Evolutionary conservation across 2,329 filamentous ascomycete species (phyloP), one percentile per base, ranked within the genome.

Genomic region (Curvularia spicifera): DNA sequence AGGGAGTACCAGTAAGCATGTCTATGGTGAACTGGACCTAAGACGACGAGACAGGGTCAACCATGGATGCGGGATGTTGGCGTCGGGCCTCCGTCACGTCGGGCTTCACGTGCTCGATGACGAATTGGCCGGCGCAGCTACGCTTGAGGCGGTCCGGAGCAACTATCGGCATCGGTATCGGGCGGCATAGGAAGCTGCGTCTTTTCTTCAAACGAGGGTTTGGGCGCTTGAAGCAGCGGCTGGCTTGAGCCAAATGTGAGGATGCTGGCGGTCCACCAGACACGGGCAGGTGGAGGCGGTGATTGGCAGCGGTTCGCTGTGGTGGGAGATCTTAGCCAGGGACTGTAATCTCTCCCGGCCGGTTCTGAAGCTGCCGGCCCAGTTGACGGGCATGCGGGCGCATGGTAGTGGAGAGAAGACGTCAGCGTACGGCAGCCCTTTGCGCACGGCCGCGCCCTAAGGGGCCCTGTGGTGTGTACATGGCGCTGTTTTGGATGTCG

Each of bases 371-470:
- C 54, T 49, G 64, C 54, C 59, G 61, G 56, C 33, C 13, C 33
- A 35, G 33, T 35, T 18, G 33, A 15, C 33, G 33, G 33, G 33
- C 33, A 47, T 52, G 50, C 22, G 37, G 55, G 28, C 42, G 51
- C 51, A 54, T 46, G 40, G 42, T 46, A 54, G 24, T 50, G 64
- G 65, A 59, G 66, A 46, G 47, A 51, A 40, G 61, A 68, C 68
- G 68, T 71, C 68, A 71, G 65, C 65, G 65, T 60, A 65, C 66
- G 54, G 60, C 52, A 42, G 53, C 40, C 53, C 57, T 66, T 56
- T 52, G 59, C 58, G 42, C 57, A 54, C 42, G 31, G 20, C 26
- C 24, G n/a, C 44, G 15, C 44, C 18, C 28, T 35, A 35, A 35
- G 31, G 33, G 33, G 12, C 12, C 12, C 33, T n/a, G 33, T 35